Conservation (phyloP, 148 eudicot species). For the Persicaria maculosa region DNA sequence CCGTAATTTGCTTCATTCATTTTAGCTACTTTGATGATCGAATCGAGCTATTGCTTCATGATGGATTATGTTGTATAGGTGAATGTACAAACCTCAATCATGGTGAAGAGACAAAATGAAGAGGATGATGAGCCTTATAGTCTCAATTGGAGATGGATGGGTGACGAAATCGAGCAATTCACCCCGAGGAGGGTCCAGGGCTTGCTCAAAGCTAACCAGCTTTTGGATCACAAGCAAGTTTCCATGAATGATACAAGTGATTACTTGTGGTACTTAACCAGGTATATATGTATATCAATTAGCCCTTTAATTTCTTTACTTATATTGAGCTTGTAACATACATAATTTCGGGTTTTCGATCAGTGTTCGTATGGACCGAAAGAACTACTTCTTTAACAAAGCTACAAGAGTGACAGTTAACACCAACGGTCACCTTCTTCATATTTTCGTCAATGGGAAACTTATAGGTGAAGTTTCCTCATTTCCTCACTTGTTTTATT, state of each 20-base stretch:
- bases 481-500: too few species aligned
- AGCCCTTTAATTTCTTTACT: neutral
- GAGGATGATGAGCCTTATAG: conserved; percentile 23
- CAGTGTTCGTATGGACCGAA: conserved; percentile 8
- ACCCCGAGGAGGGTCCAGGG: conserved; percentile 13
- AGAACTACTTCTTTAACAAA: conserved; percentile 10
- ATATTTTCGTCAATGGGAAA: conserved; percentile 23
- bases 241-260: conserved; percentile 40
- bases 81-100: conserved; percentile 20
- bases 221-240: conserved; percentile 63
- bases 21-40: too few species aligned
- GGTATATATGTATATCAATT: conserved; percentile 20
- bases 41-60: too few species aligned
- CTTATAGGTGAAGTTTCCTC: conserved; percentile 13
- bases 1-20: too few species aligned
- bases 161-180: conserved; percentile 22
- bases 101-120: conserved; percentile 34
- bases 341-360: neutral
- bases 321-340: neutral
- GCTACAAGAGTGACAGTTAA: conserved; percentile 14
- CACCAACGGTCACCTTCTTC: conserved; percentile 23
- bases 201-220: conserved; percentile 21
- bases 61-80: neutral
- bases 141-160: conserved; percentile 25
- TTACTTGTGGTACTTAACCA: conserved; percentile 61